Base-by-base conservation (phyloP, 345 rosid species). In the Fremontodendron californicum region DNA sequence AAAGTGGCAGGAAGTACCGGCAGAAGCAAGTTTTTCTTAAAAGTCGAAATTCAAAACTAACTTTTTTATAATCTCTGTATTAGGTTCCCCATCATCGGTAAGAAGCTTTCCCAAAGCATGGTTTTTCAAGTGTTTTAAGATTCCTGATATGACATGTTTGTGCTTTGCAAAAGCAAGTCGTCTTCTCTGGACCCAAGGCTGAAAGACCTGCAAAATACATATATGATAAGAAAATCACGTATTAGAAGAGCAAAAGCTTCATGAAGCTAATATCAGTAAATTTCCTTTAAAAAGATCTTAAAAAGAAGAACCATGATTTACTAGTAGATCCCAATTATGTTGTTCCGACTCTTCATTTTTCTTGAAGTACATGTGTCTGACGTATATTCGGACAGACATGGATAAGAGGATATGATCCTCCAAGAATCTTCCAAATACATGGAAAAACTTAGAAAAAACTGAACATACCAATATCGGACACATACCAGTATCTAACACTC, bases 171-270 rank as follows among this genome's bases (percentile, higher is more conserved):
- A 96, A 82, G 91, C 94, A 75, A 96, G 78, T 62, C 91, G 86
- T 58, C 97, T 89, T 80, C 82, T 84, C 82, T 92, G 99, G 62
- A 96, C 88, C 97, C 92, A 89, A 12, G 99, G 99, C 85, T 96
- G 99, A 80, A 90, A 82, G 40, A 86, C 87, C 89, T 86, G 74
- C 48, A 80, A 39, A 60, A 46, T 65, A 42, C 16, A 70, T 37
- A 79, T 43, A 55, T 76, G 29, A 79, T 74, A 81, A 73, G 39
- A 82, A 19, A 27, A 60, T 78, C 73, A 74, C 15, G 77, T 58
- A 79, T 58, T 62, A 40, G 40, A 16, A 69, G 46, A 64, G 21
- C 72, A 25, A 37, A 45, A 46, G 21, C 60, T 31, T 46, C 76
- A 60, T 39, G 57, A 12, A 69, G 19, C 35, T 23, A 57, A 57